A percentile compares a stretch with the other conserved stretches of the same genome.
Conservation (phyloP, 2,329 filamentous ascomycete genomes). For the Trichoderma afroharzianum region DNA sequence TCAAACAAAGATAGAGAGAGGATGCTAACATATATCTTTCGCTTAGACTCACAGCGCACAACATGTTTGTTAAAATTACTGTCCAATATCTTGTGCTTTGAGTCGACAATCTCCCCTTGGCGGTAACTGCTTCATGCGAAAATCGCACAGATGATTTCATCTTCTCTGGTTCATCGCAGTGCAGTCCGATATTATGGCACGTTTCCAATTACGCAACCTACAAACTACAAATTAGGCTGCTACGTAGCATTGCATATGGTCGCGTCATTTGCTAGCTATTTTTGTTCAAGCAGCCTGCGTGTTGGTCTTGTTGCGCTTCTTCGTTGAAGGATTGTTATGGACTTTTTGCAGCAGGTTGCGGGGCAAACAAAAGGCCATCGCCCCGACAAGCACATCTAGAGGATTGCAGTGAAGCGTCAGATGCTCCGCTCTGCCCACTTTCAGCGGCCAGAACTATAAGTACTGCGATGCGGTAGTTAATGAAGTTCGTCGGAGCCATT, state of each 20-base stretch:
- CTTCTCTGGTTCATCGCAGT: background rate
- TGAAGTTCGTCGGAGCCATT: background rate
- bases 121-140: background rate
- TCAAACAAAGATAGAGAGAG: accelerated
- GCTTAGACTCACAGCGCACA: too few species aligned
- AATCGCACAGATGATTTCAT: background rate
- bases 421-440: background rate
- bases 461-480: accelerated
- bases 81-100: background rate
- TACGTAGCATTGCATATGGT: background rate
- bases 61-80: too few species aligned
- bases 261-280: background rate
- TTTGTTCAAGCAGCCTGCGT: background rate
- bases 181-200: background rate
- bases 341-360: background rate
- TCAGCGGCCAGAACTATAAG: background rate
- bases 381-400: background rate
- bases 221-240: background rate
- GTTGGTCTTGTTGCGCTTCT: background rate
- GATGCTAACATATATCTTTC: accelerated
- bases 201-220: background rate
- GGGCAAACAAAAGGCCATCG: background rate
- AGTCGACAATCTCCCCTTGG: background rate
- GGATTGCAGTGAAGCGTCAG: background rate
- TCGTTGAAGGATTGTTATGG: background rate